Evolutionary conservation across 257 asterid species (phyloP).

Genomic region (Pogostemon cablin): DNA sequence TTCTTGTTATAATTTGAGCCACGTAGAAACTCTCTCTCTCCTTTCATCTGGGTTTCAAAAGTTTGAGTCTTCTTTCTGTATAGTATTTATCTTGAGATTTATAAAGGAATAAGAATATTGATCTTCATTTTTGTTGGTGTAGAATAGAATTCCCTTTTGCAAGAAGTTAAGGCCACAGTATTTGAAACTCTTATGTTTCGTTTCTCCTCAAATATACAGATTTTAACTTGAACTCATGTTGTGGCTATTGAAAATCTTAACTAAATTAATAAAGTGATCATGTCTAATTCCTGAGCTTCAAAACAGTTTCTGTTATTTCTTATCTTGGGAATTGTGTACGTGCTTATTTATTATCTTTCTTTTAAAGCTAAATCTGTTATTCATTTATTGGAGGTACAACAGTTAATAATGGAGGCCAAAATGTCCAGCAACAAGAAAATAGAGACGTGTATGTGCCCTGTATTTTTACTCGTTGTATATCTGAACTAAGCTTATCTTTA

Average conservation of each 20-base stretch:
- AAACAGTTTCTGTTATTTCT: background rate
- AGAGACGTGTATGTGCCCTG: conserved; percentile 48
- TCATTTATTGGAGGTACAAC: conserved; percentile 38
- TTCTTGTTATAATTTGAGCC: conserved; percentile 31
- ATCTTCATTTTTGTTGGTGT: conserved; percentile 27
- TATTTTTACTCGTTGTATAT: background rate
- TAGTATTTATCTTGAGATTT: conserved; percentile 17
- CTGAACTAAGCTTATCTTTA: background rate
- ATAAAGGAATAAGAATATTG: conserved; percentile 33
- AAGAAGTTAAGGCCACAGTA: conserved; percentile 29
- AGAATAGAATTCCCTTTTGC: conserved; percentile 40
- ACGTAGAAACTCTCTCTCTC: conserved; percentile 26
- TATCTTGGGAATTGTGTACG: too few relatives aligned
- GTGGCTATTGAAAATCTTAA: conserved; percentile 18
- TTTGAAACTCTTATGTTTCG: background rate
- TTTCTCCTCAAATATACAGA: conserved; percentile 1
- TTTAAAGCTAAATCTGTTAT: conserved; percentile 8
- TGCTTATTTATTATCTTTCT: conserved; percentile 22
- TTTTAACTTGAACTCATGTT: conserved; percentile 24
- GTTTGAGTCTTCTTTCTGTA: conserved; percentile 12
- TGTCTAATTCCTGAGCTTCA: conserved; percentile 11
- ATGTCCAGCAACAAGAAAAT: conserved; percentile 66
- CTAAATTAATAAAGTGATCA: background rate
- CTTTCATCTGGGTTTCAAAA: background rate
- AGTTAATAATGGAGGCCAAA: conserved; percentile 38